phyloP scores from a whole-genome alignment of 2,329 filamentous ascomycete genomes.

The Cladosporium oxysporum region DNA sequence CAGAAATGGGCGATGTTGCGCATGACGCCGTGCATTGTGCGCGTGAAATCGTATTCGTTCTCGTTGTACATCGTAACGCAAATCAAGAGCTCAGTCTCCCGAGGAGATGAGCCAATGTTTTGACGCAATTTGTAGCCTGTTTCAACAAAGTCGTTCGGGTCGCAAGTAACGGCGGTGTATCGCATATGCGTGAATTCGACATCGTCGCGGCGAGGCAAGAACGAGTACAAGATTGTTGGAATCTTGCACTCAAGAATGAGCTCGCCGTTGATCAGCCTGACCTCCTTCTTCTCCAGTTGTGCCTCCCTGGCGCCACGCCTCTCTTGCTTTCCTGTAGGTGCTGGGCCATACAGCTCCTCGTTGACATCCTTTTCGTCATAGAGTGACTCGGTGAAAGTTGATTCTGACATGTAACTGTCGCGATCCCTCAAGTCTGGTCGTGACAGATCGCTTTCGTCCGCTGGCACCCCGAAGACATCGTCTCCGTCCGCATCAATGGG shows the following conservation, averaged over 20 bases:
- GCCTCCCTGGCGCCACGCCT: constrained; percentile 82
- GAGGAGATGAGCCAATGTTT: constrained; percentile 76
- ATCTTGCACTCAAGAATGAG: constrained; percentile 98
- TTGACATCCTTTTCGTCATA: constrained; percentile 60
- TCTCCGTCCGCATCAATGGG: constrained; percentile 59
- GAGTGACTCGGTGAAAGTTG: constrained; percentile 59
- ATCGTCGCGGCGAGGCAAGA: constrained; percentile 88
- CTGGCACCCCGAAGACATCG: constrained; percentile 66
- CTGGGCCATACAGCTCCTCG: constrained; percentile 73
- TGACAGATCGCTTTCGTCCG: constrained; percentile 54
- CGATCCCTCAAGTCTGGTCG: constrained; percentile 63
- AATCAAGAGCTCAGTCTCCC: constrained; percentile 94
- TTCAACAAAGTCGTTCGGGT: constrained; percentile 88
- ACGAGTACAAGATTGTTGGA: constrained; percentile 95
- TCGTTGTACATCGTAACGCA: constrained; percentile 99
- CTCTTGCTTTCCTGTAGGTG: constrained; percentile 82
- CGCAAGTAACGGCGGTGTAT: constrained; percentile 97
- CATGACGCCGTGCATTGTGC: constrained; percentile 98
- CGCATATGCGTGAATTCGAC: constrained; percentile 98
- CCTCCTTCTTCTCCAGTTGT: constrained; percentile 90
- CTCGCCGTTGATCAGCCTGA: constrained; percentile 95
- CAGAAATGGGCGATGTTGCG: constrained; percentile 98
- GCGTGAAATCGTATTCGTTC: constrained; percentile 92
- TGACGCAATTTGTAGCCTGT: constrained; percentile 91
- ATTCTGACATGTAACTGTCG: constrained; percentile 62